Percentiles rank a stretch among this genome's conserved stretches.
Conservation (phyloP, 1,139 yeast genomes). For the Petasospora fabianii region DNA sequence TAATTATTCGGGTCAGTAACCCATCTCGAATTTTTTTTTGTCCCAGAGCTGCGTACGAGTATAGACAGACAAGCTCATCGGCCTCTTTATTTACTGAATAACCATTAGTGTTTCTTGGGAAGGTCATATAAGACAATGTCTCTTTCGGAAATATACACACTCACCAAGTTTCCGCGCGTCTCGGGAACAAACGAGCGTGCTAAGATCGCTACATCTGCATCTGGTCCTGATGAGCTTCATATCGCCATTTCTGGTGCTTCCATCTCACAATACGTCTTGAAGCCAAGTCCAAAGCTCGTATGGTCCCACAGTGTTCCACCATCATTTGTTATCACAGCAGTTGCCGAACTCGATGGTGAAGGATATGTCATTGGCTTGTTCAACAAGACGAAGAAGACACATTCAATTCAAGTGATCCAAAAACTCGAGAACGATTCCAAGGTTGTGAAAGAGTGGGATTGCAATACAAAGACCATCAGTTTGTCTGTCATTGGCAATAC, state of each 20-base stretch:
- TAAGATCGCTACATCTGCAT: slow-evolving; percentile 12
- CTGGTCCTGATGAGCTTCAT: slow-evolving; percentile 32
- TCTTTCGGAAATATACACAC: slow-evolving; percentile 21
- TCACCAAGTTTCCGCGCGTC: slow-evolving; percentile 26
- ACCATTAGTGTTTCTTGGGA: too few species aligned
- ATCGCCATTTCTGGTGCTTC: slow-evolving; percentile 77
- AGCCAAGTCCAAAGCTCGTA: slow-evolving; percentile 75
- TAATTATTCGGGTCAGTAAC: too few species aligned
- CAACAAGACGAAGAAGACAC: slow-evolving; percentile 26
- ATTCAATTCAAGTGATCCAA: slow-evolving; percentile 17
- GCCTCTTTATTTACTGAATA: too few species aligned
- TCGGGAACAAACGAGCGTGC: slow-evolving; percentile 18
- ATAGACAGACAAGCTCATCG: too few species aligned
- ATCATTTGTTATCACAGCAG: slow-evolving; percentile 39
- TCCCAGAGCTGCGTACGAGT: too few species aligned
- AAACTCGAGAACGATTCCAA: slow-evolving; percentile 23
- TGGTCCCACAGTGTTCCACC: slow-evolving; percentile 77
- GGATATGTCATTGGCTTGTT: slow-evolving; percentile 36
- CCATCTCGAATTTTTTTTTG: too few species aligned
- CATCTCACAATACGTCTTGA: slow-evolving; percentile 64
- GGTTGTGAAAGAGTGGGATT: slow-evolving; percentile 16
- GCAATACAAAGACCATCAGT: slow-evolving; percentile 14
- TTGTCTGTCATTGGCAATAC: slow-evolving; percentile 8
- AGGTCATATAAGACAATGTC: too few species aligned
- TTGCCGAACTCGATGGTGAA: slow-evolving; percentile 13